Evolutionary conservation across 139 green algal genomes (phyloP), one percentile per base, ranked within the genome.

Genomic region (Klebsormidium nitens): DNA sequence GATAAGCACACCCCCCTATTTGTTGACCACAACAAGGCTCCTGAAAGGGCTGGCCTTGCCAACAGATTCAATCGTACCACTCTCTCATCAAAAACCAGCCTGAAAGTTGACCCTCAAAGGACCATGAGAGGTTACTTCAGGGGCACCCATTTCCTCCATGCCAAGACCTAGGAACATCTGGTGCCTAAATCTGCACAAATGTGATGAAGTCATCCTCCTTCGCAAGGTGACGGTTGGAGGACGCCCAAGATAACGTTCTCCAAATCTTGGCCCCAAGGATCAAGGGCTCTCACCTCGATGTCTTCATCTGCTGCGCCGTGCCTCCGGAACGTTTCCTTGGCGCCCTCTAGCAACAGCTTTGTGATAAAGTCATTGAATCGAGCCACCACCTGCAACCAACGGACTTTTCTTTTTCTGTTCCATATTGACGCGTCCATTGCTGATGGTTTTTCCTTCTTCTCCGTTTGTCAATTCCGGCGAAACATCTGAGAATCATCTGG

Each of bases 291-390:
- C 68, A 95, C 88, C 58, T 96, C 89, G 0, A 95, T 69, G 46
- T 90, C 78, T 0, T 79, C 64, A 1, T 73, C 42, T 1, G 57
- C 23, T 0, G 85, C 81, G 3, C 89, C 88, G 58, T 96, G 85
- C 29, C 80, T 64, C 32, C 82, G n/a, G n/a, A 97, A 88, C 0
- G 78, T 66, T 34, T 88, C 90, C 39, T 90, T 52, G 0, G 85
- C 87, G 0, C 93, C 93, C 42, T 91, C 87, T 34, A 96, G 77
- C 28, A 98, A 81, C 46, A 81, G 73, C 72, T 91, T 91, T n/a
- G 93, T 98, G 17, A 98, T 85, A 0, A 97, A 75, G 64, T 91
- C 88, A 81, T 98, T 98, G 85, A 98, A 98, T 1, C 85, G 80
- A 0, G 80, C 89, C 28, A 96, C 89, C 3, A 97, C 90, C 75